Percentiles rank a stretch among this genome's conserved stretches.
These are phyloP conservation scores for Tylopilus rubrobrunneus DNA, from an alignment of 768 basidiomycete species.

Conservation along the genomic window DNA sequence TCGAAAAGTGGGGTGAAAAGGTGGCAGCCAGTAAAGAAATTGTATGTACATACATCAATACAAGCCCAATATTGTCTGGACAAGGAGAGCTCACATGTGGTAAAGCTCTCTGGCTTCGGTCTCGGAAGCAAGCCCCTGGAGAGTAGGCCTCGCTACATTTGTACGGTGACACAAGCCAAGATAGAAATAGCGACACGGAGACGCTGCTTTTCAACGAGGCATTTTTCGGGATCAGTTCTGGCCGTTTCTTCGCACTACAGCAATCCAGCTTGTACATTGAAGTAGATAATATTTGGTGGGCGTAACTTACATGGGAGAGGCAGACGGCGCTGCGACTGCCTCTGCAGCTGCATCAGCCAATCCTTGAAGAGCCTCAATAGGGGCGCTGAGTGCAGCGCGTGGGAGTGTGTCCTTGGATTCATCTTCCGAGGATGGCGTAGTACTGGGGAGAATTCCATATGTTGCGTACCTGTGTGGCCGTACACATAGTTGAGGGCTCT, in stretches of 20 bases:
- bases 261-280: not conserved
- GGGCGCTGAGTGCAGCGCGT: conserved; percentile 79
- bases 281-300: not conserved
- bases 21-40: conserved; percentile 95
- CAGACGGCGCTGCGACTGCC: conserved; percentile 76
- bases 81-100: conserved; percentile 63
- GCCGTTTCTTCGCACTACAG: conserved; percentile 68
- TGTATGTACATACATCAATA: conserved; percentile 30
- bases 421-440: conserved; percentile 83
- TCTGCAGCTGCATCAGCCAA: conserved; percentile 95
- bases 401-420: conserved; percentile 89
- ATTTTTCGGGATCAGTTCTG: conserved; percentile 78
- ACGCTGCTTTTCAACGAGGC: conserved; percentile 88
- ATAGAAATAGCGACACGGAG: conserved; percentile 42
- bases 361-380: conserved; percentile 91
- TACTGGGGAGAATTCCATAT: conserved; percentile 84
- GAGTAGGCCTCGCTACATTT: not conserved
- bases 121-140: conserved; percentile 80
- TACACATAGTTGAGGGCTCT: conserved; percentile 13
- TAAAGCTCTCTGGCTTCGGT: conserved; percentile 85
- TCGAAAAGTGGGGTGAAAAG: conserved; percentile 96
- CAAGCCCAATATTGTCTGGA: conserved; percentile 1
- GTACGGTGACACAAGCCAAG: not conserved
- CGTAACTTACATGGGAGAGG: conserved; percentile 49
- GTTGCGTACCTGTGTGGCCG: conserved; percentile 88